These are phyloP conservation scores for Ulota crispa DNA, from an alignment of 225 moss, liverwort and hornwort species.

Conservation along the genomic window DNA sequence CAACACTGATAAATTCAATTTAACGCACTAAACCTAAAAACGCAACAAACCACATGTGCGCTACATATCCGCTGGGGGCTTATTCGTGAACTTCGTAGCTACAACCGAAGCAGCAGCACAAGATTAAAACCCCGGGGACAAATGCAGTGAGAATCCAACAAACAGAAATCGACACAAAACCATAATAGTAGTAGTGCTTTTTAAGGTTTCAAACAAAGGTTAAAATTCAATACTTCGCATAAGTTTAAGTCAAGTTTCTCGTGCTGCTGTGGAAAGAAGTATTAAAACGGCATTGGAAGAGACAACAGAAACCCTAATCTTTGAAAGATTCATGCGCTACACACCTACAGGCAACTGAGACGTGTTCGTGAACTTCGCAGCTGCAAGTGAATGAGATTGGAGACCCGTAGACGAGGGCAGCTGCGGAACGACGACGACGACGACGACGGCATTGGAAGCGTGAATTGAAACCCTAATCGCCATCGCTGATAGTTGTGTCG, in stretches of 20 bases:
- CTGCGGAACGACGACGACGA: neutral
- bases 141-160: neutral
- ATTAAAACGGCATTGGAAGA: neutral
- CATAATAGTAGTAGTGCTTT: neutral
- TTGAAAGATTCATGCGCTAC: neutral
- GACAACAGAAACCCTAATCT: neutral
- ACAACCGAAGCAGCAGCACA: neutral
- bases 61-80: neutral
- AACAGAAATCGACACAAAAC: neutral
- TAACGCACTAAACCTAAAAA: neutral
- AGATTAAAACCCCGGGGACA: neutral
- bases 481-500: conserved; percentile 13
- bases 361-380: neutral
- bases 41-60: neutral
- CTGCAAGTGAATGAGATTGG: conserved; percentile 15
- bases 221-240: neutral
- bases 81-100: neutral
- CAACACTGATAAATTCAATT: neutral
- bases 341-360: conserved; percentile 23
- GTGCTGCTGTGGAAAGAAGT: neutral
- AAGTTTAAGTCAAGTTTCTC: neutral
- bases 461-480: conserved; percentile 25
- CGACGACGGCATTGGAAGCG: conserved; percentile 7
- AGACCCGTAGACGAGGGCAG: neutral
- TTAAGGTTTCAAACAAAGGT: neutral